phyloP scores from a whole-genome alignment of 2,329 filamentous ascomycete species.

The Aureobasidium namibiae region DNA sequence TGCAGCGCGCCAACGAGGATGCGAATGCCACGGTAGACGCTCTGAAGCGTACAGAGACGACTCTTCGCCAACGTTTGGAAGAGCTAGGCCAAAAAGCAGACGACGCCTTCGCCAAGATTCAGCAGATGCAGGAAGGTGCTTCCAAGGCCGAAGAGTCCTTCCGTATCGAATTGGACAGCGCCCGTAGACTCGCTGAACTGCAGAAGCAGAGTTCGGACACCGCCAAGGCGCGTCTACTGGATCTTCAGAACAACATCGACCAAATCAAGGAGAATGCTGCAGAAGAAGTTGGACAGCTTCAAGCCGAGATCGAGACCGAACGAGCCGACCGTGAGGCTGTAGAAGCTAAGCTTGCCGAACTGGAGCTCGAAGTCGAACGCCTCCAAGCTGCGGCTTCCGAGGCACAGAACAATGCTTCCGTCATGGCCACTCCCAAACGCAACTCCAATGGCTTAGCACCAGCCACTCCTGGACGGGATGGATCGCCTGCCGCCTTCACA shows the following conservation, averaged over 20 bases:
- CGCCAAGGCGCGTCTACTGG: slow-evolving; percentile 60
- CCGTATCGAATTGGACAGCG: slow-evolving; percentile 75
- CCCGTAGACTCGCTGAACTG: slow-evolving; percentile 71
- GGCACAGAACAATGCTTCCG: slow-evolving; percentile 19
- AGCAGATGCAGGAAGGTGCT: slow-evolving; percentile 76
- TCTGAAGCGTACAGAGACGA: slow-evolving; percentile 69
- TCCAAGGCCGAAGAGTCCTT: slow-evolving; percentile 79
- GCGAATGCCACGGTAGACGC: slow-evolving; percentile 67
- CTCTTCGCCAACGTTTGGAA: slow-evolving; percentile 71
- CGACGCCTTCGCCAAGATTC: slow-evolving; percentile 70
- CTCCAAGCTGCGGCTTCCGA: slow-evolving; percentile 38
- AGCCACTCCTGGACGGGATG: slow-evolving; percentile 13
- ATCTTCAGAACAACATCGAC: slow-evolving; percentile 57
- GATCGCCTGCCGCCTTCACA: slow-evolving; percentile 29
- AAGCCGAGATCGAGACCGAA: slow-evolving; percentile 43
- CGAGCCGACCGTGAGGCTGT: slow-evolving; percentile 53
- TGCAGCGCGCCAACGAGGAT: slow-evolving; percentile 85
- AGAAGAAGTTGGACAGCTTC: slow-evolving; percentile 42
- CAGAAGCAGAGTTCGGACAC: slow-evolving; percentile 69
- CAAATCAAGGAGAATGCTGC: slow-evolving; percentile 60
- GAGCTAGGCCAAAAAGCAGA: slow-evolving; percentile 82
- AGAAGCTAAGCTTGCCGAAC: slow-evolving; percentile 55
- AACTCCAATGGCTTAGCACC: slow-evolving; percentile 38
- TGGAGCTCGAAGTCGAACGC: slow-evolving; percentile 55
- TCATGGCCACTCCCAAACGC: slow-evolving; percentile 43